These are phyloP conservation scores for Xylaria hypoxylon DNA, from an alignment of 2,329 filamentous ascomycete genomes.

Conservation along the genomic window DNA sequence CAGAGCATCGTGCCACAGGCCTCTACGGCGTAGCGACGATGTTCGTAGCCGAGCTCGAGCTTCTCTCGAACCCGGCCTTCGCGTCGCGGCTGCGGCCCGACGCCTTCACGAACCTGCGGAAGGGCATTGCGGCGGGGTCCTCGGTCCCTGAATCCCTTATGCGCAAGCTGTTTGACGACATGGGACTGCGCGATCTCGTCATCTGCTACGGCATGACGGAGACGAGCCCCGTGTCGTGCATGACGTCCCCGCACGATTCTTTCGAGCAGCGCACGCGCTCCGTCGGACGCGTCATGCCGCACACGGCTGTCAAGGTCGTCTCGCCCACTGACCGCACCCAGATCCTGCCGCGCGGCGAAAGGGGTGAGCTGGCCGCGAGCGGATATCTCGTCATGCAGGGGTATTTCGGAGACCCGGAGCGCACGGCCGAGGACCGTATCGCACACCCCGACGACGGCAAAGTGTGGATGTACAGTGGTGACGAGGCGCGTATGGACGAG, in stretches of 20 bases:
- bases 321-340: constrained; percentile 69
- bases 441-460: constrained; percentile 42
- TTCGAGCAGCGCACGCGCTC: constrained; percentile 77
- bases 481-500: constrained; percentile 87
- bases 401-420: constrained; percentile 81
- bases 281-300: constrained; percentile 85
- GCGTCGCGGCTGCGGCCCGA: constrained; percentile 41
- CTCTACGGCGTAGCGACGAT: constrained; percentile 95
- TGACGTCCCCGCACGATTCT: constrained; percentile 84
- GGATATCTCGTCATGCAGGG: constrained; percentile 93
- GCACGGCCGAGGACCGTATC: constrained; percentile 74
- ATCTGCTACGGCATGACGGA: constrained; percentile 99
- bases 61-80: constrained; percentile 66
- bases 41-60: constrained; percentile 88
- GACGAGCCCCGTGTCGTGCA: constrained; percentile 80
- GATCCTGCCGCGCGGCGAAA: constrained; percentile 72
- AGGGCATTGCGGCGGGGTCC: constrained; percentile 91
- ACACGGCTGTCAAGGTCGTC: constrained; percentile 82
- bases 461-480: constrained; percentile 91
- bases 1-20: constrained; percentile 66
- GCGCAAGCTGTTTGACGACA: constrained; percentile 75
- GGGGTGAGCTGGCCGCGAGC: constrained; percentile 83
- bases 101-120: constrained; percentile 67
- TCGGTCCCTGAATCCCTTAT: constrained; percentile 87
- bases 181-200: constrained; percentile 85